Conservation (phyloP, 2,329 filamentous ascomycete species). For the Colletotrichum gloeosporioides region DNA sequence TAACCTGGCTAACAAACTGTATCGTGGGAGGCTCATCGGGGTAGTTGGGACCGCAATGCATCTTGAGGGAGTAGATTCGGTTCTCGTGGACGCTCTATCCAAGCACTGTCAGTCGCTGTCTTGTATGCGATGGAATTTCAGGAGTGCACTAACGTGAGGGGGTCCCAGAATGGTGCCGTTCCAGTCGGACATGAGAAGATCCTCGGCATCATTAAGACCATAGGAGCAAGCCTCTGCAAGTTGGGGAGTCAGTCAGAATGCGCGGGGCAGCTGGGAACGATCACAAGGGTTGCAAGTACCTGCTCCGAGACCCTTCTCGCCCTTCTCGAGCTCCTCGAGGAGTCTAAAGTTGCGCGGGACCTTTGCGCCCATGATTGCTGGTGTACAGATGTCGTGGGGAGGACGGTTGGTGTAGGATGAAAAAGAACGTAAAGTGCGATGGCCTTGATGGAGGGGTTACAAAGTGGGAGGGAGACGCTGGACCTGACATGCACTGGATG, state of each 20-base stretch:
- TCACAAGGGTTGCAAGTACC: conserved; percentile 54
- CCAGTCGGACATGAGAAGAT: conserved; percentile 98
- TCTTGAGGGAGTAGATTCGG: conserved; percentile 97
- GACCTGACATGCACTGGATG: neutral
- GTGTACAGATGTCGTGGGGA: neutral
- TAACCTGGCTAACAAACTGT: conserved; percentile 92
- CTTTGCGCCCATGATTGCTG: conserved; percentile 51
- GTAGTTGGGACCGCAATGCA: conserved; percentile 90
- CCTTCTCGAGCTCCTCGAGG: conserved; percentile 97
- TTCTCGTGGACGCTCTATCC: conserved; percentile 92
- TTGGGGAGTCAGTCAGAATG: conserved; percentile 7
- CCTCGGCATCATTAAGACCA: conserved; percentile 90
- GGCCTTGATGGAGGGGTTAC: conserved; percentile 12
- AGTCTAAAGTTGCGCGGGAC: conserved; percentile 96
- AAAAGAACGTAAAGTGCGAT: neutral
- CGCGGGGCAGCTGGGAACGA: neutral
- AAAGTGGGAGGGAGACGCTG: neutral
- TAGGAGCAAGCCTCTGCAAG: conserved; percentile 93
- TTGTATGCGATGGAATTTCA: neutral
- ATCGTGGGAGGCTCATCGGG: conserved; percentile 89
- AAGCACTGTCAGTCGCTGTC: neutral
- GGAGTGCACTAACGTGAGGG: conserved; percentile 75
- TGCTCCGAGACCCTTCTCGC: conserved; percentile 95
- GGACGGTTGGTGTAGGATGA: neutral
- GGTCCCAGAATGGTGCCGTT: conserved; percentile 97